phyloP scores from a whole-genome alignment of 1,139 yeast genomes.

The Hansenula sp. region DNA sequence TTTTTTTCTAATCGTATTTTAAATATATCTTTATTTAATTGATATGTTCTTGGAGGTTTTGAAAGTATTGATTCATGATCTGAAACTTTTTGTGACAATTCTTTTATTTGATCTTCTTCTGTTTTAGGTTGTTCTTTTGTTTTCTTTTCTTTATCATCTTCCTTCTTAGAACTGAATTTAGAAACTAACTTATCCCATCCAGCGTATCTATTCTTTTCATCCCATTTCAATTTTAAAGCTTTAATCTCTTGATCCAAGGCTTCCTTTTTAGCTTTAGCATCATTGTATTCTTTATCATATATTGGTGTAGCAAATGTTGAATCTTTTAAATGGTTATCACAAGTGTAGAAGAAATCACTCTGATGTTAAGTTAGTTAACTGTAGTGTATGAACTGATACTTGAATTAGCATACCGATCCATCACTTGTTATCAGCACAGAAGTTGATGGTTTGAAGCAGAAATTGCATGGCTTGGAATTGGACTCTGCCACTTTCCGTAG shows the following conservation, averaged over 20 bases:
- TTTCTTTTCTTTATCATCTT: constrained; percentile 12
- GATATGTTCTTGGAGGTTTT: constrained; percentile 41
- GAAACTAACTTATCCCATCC: constrained; percentile 32
- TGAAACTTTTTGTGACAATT: constrained; percentile 25
- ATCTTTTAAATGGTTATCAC: constrained; percentile 62
- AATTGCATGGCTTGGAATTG: constrained; percentile 54
- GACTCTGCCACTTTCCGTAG: constrained; percentile 52
- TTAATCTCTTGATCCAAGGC: constrained; percentile 39
- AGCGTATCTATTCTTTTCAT: constrained; percentile 22
- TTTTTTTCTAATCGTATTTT: constrained; percentile 43
- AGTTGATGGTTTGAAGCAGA: constrained; percentile 64
- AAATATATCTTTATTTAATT: constrained; percentile 49
- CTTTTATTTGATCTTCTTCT: constrained; percentile 23
- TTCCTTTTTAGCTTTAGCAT: constrained; percentile 35
- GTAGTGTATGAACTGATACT: no score
- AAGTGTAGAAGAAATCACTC: constrained; percentile 66
- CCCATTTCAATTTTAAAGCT: constrained; percentile 26
- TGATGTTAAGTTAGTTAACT: no score
- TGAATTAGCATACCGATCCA: constrained; percentile 23
- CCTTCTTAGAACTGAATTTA: constrained; percentile 21
- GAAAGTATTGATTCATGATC: constrained; percentile 23
- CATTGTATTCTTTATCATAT: constrained; percentile 41
- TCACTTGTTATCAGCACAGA: constrained; percentile 54
- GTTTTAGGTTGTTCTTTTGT: constrained; percentile 13
- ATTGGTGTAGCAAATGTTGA: constrained; percentile 55